Base-by-base conservation (phyloP, 2,329 filamentous ascomycete species). In the Ampelomyces quisqualis region DNA sequence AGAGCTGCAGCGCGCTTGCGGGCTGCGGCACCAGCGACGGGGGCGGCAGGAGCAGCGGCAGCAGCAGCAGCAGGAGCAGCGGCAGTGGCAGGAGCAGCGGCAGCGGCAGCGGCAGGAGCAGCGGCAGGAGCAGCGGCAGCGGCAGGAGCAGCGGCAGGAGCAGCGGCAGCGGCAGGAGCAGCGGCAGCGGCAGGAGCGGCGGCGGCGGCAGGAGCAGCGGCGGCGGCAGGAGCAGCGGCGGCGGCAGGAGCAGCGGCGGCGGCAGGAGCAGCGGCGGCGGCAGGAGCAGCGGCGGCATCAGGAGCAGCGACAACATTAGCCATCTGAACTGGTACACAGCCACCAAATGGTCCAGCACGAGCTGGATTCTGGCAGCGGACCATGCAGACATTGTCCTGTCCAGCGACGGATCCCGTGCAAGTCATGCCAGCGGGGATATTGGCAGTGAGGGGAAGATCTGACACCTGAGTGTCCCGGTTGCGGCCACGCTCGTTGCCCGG, bases 321-420 rank as follows among this genome's bases (percentile, higher is more conserved):
- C 65, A 73, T 75, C 62, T 81, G 78, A 6, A 81, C 73, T 9
- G 78, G 77, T 13, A 82, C 74, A 50, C 79, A 77, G 32, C 79
- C 79, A 38, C 81, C 81, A 55, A 84, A 84, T 20, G 81, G 81
- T 10, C 81, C 80, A 24, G 79, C 79, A 38, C 73, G 67, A 22
- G 80, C 80, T 1, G 70, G 72, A 65, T 84, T 84, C 70, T 80
- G 68, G 69, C 80, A 83, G 18, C 79, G 74, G 34, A 85, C 79
- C 53, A 84, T 75, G 69, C 81, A 84, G 53, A 82, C 73, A 52
- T 79, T 79, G 23, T 70, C 61, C 66, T 80, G 73, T 26, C 79
- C 81, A 9, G 78, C 80, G 4, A 80, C 77, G 22, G 72, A 78
- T 32, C 81, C 81, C 10, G 77, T 81, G 68, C 81, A 85, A 31